These are phyloP conservation scores for Kodamaea laetipori DNA, from an alignment of 805 yeast genomes.

Conservation along the genomic window DNA sequence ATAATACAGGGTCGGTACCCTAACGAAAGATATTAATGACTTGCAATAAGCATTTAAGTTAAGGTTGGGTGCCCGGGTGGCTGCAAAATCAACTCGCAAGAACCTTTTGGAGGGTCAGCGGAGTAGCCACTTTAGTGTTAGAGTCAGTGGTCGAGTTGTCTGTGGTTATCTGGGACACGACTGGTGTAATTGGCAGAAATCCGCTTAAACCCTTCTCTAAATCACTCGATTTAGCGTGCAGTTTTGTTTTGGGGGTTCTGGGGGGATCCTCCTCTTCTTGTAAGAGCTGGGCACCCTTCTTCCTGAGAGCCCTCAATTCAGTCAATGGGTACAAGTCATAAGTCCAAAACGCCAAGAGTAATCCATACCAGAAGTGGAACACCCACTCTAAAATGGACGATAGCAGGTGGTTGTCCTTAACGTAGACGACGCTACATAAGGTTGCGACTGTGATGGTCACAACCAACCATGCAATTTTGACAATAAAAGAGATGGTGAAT, in stretches of 20 bases:
- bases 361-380: conserved; percentile 32
- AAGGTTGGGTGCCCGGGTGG: not conserved
- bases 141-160: not conserved
- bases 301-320: conserved; percentile 21
- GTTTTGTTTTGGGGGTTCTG: not conserved
- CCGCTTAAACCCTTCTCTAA: conserved; percentile 12
- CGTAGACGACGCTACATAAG: conserved; percentile 24
- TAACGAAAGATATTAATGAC: too few relatives aligned
- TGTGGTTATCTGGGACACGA: not conserved
- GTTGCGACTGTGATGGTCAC: conserved; percentile 25
- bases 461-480: conserved; percentile 27
- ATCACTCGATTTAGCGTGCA: conserved; percentile 2
- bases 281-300: conserved; percentile 10
- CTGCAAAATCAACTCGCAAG: conserved; percentile 5
- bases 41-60: too few relatives aligned
- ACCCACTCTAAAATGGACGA: conserved; percentile 29
- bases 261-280: not conserved
- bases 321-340: conserved; percentile 32
- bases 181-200: conserved; percentile 9
- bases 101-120: conserved; percentile 6
- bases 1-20: too few relatives aligned
- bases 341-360: conserved; percentile 30
- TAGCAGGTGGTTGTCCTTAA: conserved; percentile 18
- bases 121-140: conserved; percentile 1
- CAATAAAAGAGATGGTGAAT: conserved; percentile 28